A percentile compares a stretch with the other conserved stretches of the same genome.
Conservation (phyloP, 163 green algal genomes). For the Scenedesmus sp. region DNA sequence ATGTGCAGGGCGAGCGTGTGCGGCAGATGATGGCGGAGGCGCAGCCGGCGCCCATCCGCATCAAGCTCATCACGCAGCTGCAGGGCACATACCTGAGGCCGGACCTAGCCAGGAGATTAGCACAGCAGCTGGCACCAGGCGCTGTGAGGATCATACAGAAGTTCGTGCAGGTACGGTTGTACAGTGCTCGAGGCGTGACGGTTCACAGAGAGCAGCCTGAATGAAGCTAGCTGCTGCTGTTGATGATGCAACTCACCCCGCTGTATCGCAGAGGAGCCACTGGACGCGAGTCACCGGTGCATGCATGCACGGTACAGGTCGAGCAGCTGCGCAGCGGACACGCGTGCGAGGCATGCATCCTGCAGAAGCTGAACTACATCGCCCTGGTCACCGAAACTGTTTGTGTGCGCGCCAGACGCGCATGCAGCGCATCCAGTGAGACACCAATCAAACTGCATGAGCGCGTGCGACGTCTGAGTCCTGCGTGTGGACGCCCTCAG, state of each 20-base stretch:
- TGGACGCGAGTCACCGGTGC: neutral
- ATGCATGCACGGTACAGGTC: too few species aligned
- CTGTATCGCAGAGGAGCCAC: neutral
- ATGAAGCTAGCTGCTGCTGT: neutral
- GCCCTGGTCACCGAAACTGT: neutral
- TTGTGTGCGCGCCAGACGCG: neutral
- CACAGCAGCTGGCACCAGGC: conserved; percentile 30
- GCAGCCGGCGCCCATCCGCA: conserved; percentile 30
- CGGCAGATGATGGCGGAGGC: conserved; percentile 31
- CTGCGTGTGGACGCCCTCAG: neutral
- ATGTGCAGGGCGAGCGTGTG: conserved; percentile 42
- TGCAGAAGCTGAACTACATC: neutral
- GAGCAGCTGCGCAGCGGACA: neutral
- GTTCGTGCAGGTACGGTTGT: conserved; percentile 43
- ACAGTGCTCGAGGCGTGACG: too few species aligned
- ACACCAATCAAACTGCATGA: too few species aligned
- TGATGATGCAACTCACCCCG: neutral
- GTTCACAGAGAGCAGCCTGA: too few species aligned
- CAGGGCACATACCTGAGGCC: conserved; percentile 12
- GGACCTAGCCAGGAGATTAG: neutral
- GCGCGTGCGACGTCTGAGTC: neutral
- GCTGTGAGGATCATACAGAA: conserved; percentile 46
- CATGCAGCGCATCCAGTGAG: neutral
- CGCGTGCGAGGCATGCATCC: too few species aligned
- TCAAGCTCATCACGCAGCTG: conserved; percentile 51